Evolutionary conservation across 1,284 basidiomycete genomes (phyloP), one percentile per base, ranked within the genome.

Genomic region (Ustilago loliicola): DNA sequence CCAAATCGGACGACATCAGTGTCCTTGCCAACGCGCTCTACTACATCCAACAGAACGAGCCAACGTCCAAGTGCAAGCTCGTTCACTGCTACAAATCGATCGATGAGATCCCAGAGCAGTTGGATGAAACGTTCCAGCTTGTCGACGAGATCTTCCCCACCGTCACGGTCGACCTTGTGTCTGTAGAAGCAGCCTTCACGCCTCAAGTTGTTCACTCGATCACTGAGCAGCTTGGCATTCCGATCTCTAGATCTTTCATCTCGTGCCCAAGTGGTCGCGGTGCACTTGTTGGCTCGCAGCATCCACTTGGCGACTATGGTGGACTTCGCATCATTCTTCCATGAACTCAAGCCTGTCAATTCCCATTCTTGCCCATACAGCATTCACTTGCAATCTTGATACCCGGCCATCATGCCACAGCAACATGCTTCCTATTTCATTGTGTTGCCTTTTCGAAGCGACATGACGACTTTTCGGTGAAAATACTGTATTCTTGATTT

Each of bases 11-110:
- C 55, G 78, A 80, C 36, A 73, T 92, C 69, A 90, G 91, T 77
- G 87, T 88, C 52, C 80, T 93, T 2, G 90, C 92, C 77, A 88
- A 89, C 57, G 91, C 91, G 88, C 88, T 92, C 40, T 83, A 90
- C 21, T 93, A 93, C 76, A 91, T 92, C 10, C 85, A 87, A 51
- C 45, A 66, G 68, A 92, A 92, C 79, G 92, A 93, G 84, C 90
- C 91, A 65, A 92, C 92, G 0, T 89, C 91, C 0, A 89, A 89
- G 75, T 80, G 92, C 71, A 92, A 91, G 85, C 88, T 93, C 34
- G 88, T 91, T 1, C 91, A 92, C 80, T 92, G 92, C 78, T 88
- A 89, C 66, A 88, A 89, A 50, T 86, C 87, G 48, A 89, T 90
- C 72, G 85, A 87, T 2, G 89, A 88, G 1, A 81, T 87, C 45